Evolutionary conservation across 306 rosid species (phyloP).

Genomic region (Vachellia pachyceras): DNA sequence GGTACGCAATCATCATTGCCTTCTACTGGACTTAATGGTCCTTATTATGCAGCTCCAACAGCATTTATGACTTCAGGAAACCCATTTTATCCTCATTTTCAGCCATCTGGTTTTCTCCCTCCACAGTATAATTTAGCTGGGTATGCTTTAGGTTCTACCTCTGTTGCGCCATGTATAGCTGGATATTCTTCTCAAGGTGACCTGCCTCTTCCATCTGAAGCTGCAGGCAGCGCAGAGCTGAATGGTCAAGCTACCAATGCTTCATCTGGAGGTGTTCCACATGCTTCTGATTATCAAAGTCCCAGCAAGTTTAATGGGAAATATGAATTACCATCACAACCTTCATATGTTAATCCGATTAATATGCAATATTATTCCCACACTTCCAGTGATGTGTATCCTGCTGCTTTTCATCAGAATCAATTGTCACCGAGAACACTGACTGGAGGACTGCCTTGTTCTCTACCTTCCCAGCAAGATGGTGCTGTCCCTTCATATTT

Average conservation of each 20-base stretch:
- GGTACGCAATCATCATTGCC: slow-evolving; percentile 55
- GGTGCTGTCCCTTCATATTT: slow-evolving; percentile 34
- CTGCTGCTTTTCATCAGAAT: slow-evolving; percentile 47
- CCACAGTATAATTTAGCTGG: slow-evolving; percentile 57
- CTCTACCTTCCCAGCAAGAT: slow-evolving; percentile 41
- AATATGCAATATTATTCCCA: slow-evolving; percentile 52
- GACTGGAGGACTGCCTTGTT: slow-evolving; percentile 39
- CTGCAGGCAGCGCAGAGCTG: slow-evolving; percentile 46
- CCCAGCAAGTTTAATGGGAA: slow-evolving; percentile 57
- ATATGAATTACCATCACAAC: slow-evolving; percentile 52
- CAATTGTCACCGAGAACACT: slow-evolving; percentile 43
- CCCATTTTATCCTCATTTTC: slow-evolving; percentile 55
- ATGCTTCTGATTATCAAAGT: slow-evolving; percentile 48
- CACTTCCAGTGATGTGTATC: slow-evolving; percentile 46
- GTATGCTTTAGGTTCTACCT: slow-evolving; percentile 52
- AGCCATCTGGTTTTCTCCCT: slow-evolving; percentile 44
- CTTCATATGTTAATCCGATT: slow-evolving; percentile 56
- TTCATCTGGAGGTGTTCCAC: slow-evolving; percentile 45
- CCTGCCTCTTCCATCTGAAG: slow-evolving; percentile 53
- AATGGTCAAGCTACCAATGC: slow-evolving; percentile 50
- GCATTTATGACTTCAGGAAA: slow-evolving; percentile 56
- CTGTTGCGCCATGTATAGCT: slow-evolving; percentile 50
- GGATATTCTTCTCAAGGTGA: slow-evolving; percentile 58
- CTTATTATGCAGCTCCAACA: slow-evolving; percentile 58
- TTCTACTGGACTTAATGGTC: slow-evolving; percentile 50